These are phyloP conservation scores for Wallacemonas sp. DNA, from an alignment of 208 protist genomes.

Conservation along the genomic window DNA sequence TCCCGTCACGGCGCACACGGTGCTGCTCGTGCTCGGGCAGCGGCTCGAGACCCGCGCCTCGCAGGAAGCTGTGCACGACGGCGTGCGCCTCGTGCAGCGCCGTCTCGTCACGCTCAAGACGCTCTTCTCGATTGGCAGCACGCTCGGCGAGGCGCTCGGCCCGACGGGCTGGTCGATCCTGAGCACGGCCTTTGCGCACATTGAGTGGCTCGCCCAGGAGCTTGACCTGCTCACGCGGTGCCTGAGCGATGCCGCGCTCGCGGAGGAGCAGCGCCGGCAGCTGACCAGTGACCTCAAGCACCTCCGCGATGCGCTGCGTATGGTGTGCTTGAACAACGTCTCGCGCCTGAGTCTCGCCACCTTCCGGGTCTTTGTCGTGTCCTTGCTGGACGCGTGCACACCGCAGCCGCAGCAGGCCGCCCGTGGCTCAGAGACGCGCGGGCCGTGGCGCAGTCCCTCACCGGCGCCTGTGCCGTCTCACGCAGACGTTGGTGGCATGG, in stretches of 20 bases:
- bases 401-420: too few species aligned
- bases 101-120: slow-evolving; percentile 58
- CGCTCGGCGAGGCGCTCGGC: slow-evolving; percentile 42
- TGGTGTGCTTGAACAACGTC: slow-evolving; percentile 50
- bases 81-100: slow-evolving; percentile 42
- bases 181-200: slow-evolving; percentile 41
- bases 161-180: slow-evolving; percentile 49
- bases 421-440: too few species aligned
- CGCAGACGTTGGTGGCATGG: too few species aligned
- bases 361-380: slow-evolving; percentile 35
- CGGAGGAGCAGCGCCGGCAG: slow-evolving; percentile 37
- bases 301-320: slow-evolving; percentile 60
- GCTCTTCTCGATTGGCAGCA: slow-evolving; percentile 58
- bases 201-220: slow-evolving; percentile 44
- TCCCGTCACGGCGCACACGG: slow-evolving; percentile 1
- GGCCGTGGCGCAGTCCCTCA: slow-evolving; percentile 12
- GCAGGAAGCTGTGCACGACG: slow-evolving; percentile 13
- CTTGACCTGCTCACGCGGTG: slow-evolving; percentile 32
- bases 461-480: slow-evolving; percentile 21
- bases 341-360: slow-evolving; percentile 26
- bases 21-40: slow-evolving; percentile 2
- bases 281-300: slow-evolving; percentile 47
- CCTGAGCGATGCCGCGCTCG: slow-evolving; percentile 35
- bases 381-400: slow-evolving; percentile 35
- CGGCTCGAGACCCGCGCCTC: slow-evolving; percentile 3